Evolutionary conservation across 2,329 filamentous ascomycete species (phyloP), one percentile per base, ranked within the genome.

Genomic region (Aspergillus pseudotamarii): DNA sequence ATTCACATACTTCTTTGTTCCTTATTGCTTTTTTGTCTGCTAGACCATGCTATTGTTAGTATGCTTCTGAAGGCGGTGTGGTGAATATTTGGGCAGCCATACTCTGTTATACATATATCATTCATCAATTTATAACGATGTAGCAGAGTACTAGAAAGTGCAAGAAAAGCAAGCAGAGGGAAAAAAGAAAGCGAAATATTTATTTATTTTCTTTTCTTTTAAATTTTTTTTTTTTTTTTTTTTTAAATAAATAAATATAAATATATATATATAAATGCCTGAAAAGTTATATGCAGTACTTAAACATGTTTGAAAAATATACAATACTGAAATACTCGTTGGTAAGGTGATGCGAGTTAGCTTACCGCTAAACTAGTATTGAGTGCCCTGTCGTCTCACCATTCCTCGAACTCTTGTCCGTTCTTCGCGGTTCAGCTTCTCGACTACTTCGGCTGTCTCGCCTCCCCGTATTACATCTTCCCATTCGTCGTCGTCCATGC

Each of bases 401-500:
- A 95, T 87, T 6, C 82, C 88, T 73, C 93, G 86, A 11, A 91
- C 91, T 72, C 87, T 86, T 68, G 83, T 84, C 75, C 91, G 88
- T 80, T 96, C 93, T 62, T 94, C 92, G 48, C 85, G 84, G 57
- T 85, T 83, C 73, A 95, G 88, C 12, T 86, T 90, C 57, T 86
- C 89, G 14, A 88, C 86, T 16, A 83, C 79, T 60, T 86, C 83
- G 60, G 75, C 74, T 64, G 77, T 75, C 56, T 79, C 75, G 38
- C 78, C 79, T 41, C 81, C 83, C 36, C 82, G 78, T 46, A 84
- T 79, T 6, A 94, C 78, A 77, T 95, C 93, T 55, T 94, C 91
- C 91, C 93, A 97, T 78, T 97, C 94, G 62, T 97, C 94, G 38
- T 95, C 92, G 75, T 97, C 94, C 93, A 97, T 96, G 70, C 94